A percentile compares a stretch with the other conserved stretches of the same genome.
Evolutionary conservation across 2,329 filamentous ascomycete species (phyloP).

Genomic region (Neonectria hederae): DNA sequence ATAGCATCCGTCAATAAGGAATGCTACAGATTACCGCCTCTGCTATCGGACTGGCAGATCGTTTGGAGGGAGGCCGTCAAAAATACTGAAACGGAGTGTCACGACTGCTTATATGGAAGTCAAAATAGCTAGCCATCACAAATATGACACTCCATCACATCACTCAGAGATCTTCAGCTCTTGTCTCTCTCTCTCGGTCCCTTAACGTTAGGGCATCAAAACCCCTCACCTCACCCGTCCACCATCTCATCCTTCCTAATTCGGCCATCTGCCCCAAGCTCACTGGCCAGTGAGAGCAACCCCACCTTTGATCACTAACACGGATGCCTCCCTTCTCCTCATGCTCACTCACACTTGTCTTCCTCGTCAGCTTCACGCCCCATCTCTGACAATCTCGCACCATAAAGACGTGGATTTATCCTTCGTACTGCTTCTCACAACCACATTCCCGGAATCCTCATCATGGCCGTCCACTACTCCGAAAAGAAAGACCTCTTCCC

Average conservation of each 20-base stretch:
- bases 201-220: constrained; percentile 8
- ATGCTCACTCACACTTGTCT: neutral
- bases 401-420: neutral
- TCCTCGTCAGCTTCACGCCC: constrained; percentile 9
- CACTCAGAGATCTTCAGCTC: neutral
- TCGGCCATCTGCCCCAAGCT: constrained; percentile 38
- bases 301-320: constrained; percentile 30
- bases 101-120: neutral
- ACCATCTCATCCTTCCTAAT: constrained; percentile 41
- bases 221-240: constrained; percentile 15
- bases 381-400: constrained; percentile 7
- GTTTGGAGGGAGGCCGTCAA: neutral
- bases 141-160: neutral
- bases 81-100: neutral
- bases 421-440: neutral
- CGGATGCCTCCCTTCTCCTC: constrained; percentile 2
- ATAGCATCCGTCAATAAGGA: neutral
- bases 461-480: constrained; percentile 40
- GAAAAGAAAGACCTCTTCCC: constrained; percentile 40
- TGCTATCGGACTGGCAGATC: neutral
- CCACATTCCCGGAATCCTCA: constrained; percentile 11
- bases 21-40: neutral
- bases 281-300: constrained; percentile 41
- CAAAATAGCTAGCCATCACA: neutral
- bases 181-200: neutral